A percentile compares a stretch with the other conserved stretches of the same genome.
These are phyloP conservation scores for Hymenochaete sp. DNA, from an alignment of 1,284 basidiomycete genomes.

Conservation along the genomic window DNA sequence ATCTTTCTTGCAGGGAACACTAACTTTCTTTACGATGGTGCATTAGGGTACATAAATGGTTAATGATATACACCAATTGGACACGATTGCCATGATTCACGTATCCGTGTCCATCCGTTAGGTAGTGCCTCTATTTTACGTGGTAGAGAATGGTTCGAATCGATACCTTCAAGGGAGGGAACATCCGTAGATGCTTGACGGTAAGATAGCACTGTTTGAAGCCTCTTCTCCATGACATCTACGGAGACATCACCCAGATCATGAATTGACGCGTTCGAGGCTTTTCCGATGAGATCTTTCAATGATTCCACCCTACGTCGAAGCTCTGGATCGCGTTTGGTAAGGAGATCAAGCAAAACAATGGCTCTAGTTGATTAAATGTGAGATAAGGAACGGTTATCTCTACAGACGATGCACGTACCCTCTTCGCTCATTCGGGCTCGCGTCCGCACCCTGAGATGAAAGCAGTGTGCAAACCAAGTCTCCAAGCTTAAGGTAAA, in stretches of 20 bases:
- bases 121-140: conserved; percentile 17
- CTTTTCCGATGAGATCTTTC: too few relatives aligned
- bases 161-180: neutral
- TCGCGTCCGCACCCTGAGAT: conserved; percentile 32
- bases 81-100: conserved; percentile 46
- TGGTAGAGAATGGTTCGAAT: too few relatives aligned
- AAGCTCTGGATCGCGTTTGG: too few relatives aligned
- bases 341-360: conserved; percentile 32
- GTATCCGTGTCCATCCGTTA: conserved; percentile 46
- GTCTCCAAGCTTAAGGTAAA: conserved; percentile 35
- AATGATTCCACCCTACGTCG: too few relatives aligned
- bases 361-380: conserved; percentile 26
- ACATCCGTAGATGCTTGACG: neutral
- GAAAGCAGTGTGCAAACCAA: conserved; percentile 39
- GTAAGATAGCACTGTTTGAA: conserved; percentile 31
- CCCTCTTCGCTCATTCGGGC: conserved; percentile 32
- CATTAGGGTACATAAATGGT: neutral
- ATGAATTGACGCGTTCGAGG: too few relatives aligned
- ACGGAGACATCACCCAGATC: conserved; percentile 30
- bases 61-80: conserved; percentile 50
- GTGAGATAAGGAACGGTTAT: conserved; percentile 14
- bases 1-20: neutral
- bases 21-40: neutral
- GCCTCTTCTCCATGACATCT: conserved; percentile 44
- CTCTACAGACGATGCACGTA: conserved; percentile 15